phyloP scores from a whole-genome alignment of 495 filamentous ascomycete genomes.

The Aspergillus baeticus region DNA sequence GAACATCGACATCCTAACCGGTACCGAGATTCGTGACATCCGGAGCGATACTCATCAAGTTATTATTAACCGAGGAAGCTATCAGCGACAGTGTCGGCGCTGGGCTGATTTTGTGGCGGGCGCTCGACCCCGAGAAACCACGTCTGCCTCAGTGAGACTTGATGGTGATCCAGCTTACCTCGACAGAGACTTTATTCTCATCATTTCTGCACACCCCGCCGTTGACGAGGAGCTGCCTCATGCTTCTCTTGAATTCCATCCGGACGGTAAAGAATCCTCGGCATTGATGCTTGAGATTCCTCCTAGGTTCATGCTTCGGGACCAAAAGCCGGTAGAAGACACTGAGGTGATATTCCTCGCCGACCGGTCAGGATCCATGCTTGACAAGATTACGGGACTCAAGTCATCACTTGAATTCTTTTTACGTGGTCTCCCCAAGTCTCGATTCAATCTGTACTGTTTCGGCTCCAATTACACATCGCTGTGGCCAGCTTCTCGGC shows the following conservation, averaged over 20 bases:
- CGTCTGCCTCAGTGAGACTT: not conserved
- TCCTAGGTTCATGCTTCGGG: conserved; percentile 10
- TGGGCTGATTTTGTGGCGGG: not conserved
- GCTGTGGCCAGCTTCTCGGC: conserved; percentile 9
- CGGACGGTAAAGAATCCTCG: not conserved
- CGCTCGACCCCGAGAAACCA: not conserved
- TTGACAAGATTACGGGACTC: conserved; percentile 13
- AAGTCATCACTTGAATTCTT: conserved; percentile 9
- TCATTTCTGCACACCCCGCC: not conserved
- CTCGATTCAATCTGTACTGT: conserved; percentile 12
- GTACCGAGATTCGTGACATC: not conserved
- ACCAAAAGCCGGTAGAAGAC: conserved; percentile 1
- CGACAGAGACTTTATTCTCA: not conserved
- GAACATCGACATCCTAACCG: not conserved
- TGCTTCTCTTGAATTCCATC: not conserved
- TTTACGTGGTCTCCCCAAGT: conserved; percentile 9
- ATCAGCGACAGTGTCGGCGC: not conserved
- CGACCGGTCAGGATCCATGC: conserved; percentile 25
- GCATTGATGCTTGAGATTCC: conserved; percentile 10
- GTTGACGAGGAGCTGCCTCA: not conserved
- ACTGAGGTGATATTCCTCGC: conserved; percentile 28
- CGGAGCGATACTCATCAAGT: not conserved
- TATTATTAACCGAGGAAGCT: not conserved
- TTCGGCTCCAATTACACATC: conserved; percentile 10
- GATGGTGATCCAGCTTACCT: not conserved